phyloP scores from a whole-genome alignment of 768 basidiomycete species.

The Chalciporus chontae region DNA sequence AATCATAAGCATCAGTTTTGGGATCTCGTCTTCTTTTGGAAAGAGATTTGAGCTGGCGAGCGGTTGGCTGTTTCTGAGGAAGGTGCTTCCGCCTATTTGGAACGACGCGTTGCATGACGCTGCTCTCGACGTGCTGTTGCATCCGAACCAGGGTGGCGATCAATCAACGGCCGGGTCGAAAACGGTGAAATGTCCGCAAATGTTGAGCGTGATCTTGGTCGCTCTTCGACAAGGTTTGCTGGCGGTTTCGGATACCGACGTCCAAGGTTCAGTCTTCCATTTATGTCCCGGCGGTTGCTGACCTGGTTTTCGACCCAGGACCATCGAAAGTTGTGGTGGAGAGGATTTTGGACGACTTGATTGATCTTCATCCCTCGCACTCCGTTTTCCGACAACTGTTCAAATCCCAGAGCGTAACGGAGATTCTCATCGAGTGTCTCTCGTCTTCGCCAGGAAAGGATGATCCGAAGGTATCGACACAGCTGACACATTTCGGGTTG shows the following conservation, averaged over 20 bases:
- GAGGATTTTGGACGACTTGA: conserved; percentile 59
- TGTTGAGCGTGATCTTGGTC: conserved; percentile 68
- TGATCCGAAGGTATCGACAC: conserved; percentile 47
- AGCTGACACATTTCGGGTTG: conserved; percentile 65
- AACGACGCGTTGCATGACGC: conserved; percentile 59
- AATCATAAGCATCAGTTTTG: conserved; percentile 55
- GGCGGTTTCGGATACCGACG: conserved; percentile 25
- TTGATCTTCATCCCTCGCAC: conserved; percentile 63
- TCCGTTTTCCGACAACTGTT: conserved; percentile 69
- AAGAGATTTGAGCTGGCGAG: conserved; percentile 82
- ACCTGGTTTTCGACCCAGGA: conserved; percentile 13
- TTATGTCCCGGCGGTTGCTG: neutral
- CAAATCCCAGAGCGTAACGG: conserved; percentile 65
- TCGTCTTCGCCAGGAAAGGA: conserved; percentile 36
- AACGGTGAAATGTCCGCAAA: conserved; percentile 56
- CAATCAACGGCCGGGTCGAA: conserved; percentile 6
- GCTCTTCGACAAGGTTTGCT: conserved; percentile 59
- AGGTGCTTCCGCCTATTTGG: conserved; percentile 69
- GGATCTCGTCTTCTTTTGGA: conserved; percentile 57
- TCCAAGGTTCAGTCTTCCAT: conserved; percentile 11
- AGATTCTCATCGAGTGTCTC: conserved; percentile 63
- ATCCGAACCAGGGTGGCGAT: conserved; percentile 27
- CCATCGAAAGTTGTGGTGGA: conserved; percentile 19
- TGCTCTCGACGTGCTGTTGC: conserved; percentile 68
- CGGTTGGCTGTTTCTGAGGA: conserved; percentile 77